These are phyloP conservation scores for Ogataea neopini DNA, from an alignment of 805 yeast genomes.

Conservation along the genomic window DNA sequence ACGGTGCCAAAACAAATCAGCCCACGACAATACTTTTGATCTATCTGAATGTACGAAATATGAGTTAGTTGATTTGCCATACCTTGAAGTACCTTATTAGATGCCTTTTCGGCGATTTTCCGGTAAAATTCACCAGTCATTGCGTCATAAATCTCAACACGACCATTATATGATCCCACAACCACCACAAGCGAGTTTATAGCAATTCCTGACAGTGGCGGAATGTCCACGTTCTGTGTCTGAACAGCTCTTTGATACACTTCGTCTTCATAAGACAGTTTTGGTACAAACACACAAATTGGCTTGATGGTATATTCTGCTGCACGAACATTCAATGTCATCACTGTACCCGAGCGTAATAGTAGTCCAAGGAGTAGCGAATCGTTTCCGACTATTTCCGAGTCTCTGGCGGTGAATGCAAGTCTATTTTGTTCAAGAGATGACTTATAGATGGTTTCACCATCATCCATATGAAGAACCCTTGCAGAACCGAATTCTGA, in stretches of 20 bases:
- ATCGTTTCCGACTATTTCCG: conserved; percentile 31
- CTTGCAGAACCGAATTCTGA: conserved; percentile 7
- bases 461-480: conserved; percentile 10
- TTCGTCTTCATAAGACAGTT: conserved; percentile 22
- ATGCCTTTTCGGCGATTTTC: conserved; percentile 26
- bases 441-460: conserved; percentile 23
- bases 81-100: conserved; percentile 19
- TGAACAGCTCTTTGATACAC: conserved; percentile 19
- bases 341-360: conserved; percentile 41
- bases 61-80: conserved; percentile 20
- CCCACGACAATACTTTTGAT: conserved; percentile 35
- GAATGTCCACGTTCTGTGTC: conserved; percentile 25
- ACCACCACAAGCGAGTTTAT: conserved; percentile 33
- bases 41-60: conserved; percentile 22
- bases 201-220: conserved; percentile 31
- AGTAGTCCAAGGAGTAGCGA: conserved; percentile 34
- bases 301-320: conserved; percentile 25
- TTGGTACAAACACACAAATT: conserved; percentile 23
- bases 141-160: conserved; percentile 42
- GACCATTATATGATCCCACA: conserved; percentile 46
- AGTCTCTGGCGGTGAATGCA: conserved; percentile 16
- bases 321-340: conserved; percentile 44
- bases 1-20: conserved; percentile 42
- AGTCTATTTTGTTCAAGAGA: conserved; percentile 28
- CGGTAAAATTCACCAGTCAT: conserved; percentile 44